Conservation (phyloP, 768 basidiomycete species). For the Leucocoprinus leucothites region DNA sequence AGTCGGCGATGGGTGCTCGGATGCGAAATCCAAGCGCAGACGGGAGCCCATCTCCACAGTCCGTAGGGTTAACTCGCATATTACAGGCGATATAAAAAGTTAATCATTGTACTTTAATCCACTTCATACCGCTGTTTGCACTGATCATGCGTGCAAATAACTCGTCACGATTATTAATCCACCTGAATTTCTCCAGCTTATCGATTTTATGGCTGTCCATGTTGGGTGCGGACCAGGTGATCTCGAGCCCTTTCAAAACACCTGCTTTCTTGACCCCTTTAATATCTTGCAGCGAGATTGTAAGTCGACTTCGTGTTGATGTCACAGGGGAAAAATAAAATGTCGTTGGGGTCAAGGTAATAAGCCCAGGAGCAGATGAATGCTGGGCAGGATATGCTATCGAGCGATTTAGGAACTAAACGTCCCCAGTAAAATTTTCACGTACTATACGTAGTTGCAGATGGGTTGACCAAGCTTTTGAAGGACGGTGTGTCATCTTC, state of each 20-base stretch:
- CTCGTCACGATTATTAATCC: conserved; percentile 63
- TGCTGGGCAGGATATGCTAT: conserved; percentile 63
- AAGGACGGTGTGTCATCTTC: not conserved
- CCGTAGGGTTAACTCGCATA: too few relatives aligned
- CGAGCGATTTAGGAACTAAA: not conserved
- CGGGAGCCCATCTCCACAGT: too few relatives aligned
- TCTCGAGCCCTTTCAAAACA: conserved; percentile 47
- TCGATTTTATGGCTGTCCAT: conserved; percentile 28
- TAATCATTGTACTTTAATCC: not conserved
- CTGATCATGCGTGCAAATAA: conserved; percentile 64
- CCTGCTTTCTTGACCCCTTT: conserved; percentile 57
- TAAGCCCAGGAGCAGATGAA: conserved; percentile 50
- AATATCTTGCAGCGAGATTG: conserved; percentile 43
- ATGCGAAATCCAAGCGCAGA: too few relatives aligned
- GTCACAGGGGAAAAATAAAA: conserved; percentile 57
- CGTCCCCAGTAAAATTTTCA: not conserved
- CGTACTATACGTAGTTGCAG: conserved; percentile 1
- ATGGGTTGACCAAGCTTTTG: not conserved
- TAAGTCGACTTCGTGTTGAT: conserved; percentile 39
- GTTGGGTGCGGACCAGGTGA: conserved; percentile 37
- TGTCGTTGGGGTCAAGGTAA: conserved; percentile 48
- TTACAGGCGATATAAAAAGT: not conserved
- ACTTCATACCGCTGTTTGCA: not conserved
- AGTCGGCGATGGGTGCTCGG: too few relatives aligned
- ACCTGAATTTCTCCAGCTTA: conserved; percentile 52